Evolutionary conservation across 1,284 basidiomycete species (phyloP), one percentile per base, ranked within the genome.

Genomic region (Malassezia equina): DNA sequence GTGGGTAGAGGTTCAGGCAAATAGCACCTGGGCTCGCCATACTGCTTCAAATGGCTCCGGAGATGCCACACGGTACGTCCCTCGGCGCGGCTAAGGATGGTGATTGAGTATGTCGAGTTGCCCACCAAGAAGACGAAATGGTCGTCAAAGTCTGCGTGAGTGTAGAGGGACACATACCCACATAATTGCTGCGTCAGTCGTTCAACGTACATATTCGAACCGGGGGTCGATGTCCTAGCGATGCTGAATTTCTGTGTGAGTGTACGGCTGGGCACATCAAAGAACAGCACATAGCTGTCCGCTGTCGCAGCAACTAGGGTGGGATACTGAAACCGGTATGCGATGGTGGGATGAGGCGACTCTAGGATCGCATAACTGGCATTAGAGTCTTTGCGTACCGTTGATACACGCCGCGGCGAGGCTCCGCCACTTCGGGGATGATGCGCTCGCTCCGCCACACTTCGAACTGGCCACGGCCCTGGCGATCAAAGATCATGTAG

Each of bases 301-400:
- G 53, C 52, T 15, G 64, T 62, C 6, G 65, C 64, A 5, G 52
- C 54, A 23, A 55, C 58, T 7, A 70, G 52, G 23, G 55, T 59
- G 1, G 67, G 66, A 17, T 52, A 69, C 39, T 68, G 64, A 42
- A 70, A 62, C 11, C 67, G 66, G 46, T 59, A 68, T 15, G 67
- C 67, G 9, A 60, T 56, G 15, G 60, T 52, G 7, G 56, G 47
- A 9, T 59, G 55, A 4, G 53, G 32, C 1, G 60, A 52, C 24
- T 46, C 55, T 33, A 70, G 48, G 23, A 60, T 52, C 4, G 57
- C 39, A 31, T 55, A 31, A 7, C 29, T 31, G 29, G 7, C 29
- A 13, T 31, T 31, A 31, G 29, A 31, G 7, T 31, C 13, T 13
- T 7, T 7, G 13, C 29, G 29, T 21, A 59, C 21, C 47, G 56